A percentile compares a stretch with the other conserved stretches of the same genome.
These are phyloP conservation scores for Colletotrichum sp. DNA, from an alignment of 2,329 filamentous ascomycete genomes.

Conservation along the genomic window DNA sequence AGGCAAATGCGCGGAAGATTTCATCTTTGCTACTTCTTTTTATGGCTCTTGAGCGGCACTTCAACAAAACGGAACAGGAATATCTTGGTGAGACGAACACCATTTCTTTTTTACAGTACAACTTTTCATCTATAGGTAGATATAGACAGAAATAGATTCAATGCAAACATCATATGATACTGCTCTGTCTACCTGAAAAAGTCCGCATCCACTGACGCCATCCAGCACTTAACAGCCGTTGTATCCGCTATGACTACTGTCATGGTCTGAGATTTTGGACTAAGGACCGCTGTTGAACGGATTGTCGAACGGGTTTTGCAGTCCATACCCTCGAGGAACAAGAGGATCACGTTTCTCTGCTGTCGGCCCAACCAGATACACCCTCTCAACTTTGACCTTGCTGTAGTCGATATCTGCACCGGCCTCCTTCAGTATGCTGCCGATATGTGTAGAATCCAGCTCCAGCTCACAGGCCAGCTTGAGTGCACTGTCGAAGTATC, in stretches of 20 bases:
- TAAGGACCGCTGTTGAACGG: neutral
- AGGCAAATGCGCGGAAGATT: fast-evolving
- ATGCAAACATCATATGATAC: neutral
- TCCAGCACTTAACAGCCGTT: neutral
- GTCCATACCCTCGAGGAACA: neutral
- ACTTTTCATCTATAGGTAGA: neutral
- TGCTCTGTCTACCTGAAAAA: neutral
- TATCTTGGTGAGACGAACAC: fast-evolving
- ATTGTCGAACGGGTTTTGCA: neutral
- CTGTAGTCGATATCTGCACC: neutral
- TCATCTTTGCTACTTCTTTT: neutral
- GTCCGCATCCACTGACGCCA: neutral
- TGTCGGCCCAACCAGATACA: neutral
- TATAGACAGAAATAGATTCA: fast-evolving
- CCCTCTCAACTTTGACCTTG: neutral
- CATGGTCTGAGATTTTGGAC: neutral
- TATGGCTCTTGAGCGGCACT: neutral
- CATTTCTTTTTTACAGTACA: fast-evolving
- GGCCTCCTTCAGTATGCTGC: neutral
- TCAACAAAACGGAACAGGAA: neutral
- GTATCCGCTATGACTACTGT: neutral
- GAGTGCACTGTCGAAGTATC: neutral
- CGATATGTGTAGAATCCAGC: neutral
- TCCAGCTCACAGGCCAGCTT: neutral
- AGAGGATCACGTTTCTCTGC: neutral